phyloP scores from a whole-genome alignment of 2,329 filamentous ascomycete species.

The Fusarium keratoplasticum region DNA sequence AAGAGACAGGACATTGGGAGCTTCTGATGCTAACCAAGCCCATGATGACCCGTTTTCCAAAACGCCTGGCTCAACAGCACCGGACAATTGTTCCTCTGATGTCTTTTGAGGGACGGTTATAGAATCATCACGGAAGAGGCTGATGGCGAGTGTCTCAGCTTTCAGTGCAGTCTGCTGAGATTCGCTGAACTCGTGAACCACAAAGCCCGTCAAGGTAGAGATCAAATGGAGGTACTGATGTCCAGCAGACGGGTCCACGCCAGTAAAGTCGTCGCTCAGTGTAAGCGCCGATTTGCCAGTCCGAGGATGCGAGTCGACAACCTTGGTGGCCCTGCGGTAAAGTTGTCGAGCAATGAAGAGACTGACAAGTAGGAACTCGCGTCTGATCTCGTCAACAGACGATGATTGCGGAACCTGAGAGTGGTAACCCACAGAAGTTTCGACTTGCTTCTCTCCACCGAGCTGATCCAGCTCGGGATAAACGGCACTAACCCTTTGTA shows the following conservation, averaged over 20 bases:
- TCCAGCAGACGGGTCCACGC: slow-evolving; percentile 42
- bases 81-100: slow-evolving; percentile 11
- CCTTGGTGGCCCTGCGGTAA: slow-evolving; percentile 55
- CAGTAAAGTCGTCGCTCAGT: slow-evolving; percentile 49
- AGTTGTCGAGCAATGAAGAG: slow-evolving; percentile 54
- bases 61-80: not conserved
- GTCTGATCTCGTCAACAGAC: slow-evolving; percentile 45
- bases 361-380: slow-evolving; percentile 55
- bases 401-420: slow-evolving; percentile 8
- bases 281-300: slow-evolving; percentile 40
- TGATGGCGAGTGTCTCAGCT: slow-evolving; percentile 49
- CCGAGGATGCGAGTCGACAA: slow-evolving; percentile 34
- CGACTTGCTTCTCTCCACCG: slow-evolving; percentile 14
- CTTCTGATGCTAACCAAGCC: slow-evolving; percentile 48
- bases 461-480: slow-evolving; percentile 46
- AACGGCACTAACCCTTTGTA: slow-evolving; percentile 37
- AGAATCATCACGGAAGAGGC: slow-evolving; percentile 52
- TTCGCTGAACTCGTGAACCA: slow-evolving; percentile 52
- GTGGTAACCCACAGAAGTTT: not conserved
- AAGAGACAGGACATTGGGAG: slow-evolving; percentile 52
- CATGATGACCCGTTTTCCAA: slow-evolving; percentile 41
- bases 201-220: slow-evolving; percentile 51
- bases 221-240: slow-evolving; percentile 52
- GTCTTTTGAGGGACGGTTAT: slow-evolving; percentile 30
- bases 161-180: slow-evolving; percentile 50